Base-by-base conservation (phyloP, 768 basidiomycete species). In the Russula brevipes region DNA sequence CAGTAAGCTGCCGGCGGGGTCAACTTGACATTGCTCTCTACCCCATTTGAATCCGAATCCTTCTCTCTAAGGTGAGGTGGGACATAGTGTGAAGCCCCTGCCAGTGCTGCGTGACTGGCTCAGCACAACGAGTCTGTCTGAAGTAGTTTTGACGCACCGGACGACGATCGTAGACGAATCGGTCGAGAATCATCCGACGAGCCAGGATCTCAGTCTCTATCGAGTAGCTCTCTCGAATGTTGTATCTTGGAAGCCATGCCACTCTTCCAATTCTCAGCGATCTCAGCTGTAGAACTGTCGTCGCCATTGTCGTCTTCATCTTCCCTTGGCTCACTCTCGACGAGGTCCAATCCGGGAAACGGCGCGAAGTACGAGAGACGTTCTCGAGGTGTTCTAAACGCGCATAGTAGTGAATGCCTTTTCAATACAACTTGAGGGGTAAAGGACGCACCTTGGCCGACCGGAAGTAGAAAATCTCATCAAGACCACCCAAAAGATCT, bases 61-160 rank as follows among this genome's bases (percentile, higher is more conserved):
- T 73, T 64, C 45, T 81, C 79, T 38, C 91, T 82, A 2, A 93
- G 75, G 69, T 90, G 85, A 1, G 94, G 93, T 0, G 94, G 93
- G n/a, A 94, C 73, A 71, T 96, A 97, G 31, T 81, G 79, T 5
- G 77, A 71, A 30, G 72, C 81, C 16, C 8, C 24, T 24, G 24
- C n/a, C n/a, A n/a, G n/a, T n/a, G n/a, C 51, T 58, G 24, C 31
- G 35, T 12, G 12, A 46, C 12, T 36, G 17, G 45, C 63, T 62
- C 49, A 41, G 52, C 12, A 50, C 8, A 2, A 31, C 30, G 14
- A 24, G 24, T 24, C 24, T 30, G 16, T 45, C 42, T 44, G 39
- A 16, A 36, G n/a, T 14, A n/a, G 17, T 7, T 31, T 14, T 0
- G 50, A 38, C 61, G 44, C 33, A 63, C 61, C 35, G 9, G 49